These are phyloP conservation scores for Globisporangium yorkense DNA, from an alignment of 352 stramenopile genomes.

Conservation along the genomic window DNA sequence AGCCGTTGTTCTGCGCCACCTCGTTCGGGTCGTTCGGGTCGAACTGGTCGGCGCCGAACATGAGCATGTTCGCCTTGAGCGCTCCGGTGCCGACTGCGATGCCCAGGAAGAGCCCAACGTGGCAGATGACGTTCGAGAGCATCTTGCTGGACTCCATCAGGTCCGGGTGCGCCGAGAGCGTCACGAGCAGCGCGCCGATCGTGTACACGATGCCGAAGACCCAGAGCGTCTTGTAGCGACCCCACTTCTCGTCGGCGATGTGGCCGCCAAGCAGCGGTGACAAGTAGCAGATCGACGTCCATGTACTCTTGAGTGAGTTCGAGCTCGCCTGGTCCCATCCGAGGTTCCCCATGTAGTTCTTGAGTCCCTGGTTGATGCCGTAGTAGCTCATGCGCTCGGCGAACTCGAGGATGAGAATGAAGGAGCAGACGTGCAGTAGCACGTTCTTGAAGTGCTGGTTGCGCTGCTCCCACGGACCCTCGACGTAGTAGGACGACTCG, in stretches of 20 bases:
- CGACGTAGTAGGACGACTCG: constrained; percentile 61
- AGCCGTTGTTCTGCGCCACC: constrained; percentile 71
- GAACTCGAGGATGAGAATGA: constrained; percentile 86
- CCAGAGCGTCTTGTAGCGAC: constrained; percentile 75
- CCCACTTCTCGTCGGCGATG: constrained; percentile 84
- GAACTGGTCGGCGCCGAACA: constrained; percentile 84
- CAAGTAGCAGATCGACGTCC: constrained; percentile 85
- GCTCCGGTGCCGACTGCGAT: constrained; percentile 76
- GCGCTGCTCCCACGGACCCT: constrained; percentile 73
- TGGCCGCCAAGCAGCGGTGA: constrained; percentile 79
- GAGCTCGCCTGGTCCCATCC: constrained; percentile 72
- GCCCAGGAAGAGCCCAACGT: constrained; percentile 67
- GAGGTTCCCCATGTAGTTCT: constrained; percentile 82
- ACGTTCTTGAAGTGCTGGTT: constrained; percentile 79
- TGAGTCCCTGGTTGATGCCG: constrained; percentile 83
- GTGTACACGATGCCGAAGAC: constrained; percentile 83
- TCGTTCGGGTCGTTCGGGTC: constrained; percentile 82
- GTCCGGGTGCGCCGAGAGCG: constrained; percentile 53
- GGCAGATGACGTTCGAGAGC: constrained; percentile 56
- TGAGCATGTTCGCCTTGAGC: constrained; percentile 87
- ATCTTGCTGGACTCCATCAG: constrained; percentile 36
- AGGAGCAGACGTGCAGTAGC: constrained; percentile 77
- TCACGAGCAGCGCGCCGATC: constrained; percentile 58
- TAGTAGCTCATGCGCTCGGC: constrained; percentile 84
- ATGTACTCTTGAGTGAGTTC: constrained; percentile 86